phyloP scores from a whole-genome alignment of 139 green algal species.

The Micractinium sp. region DNA sequence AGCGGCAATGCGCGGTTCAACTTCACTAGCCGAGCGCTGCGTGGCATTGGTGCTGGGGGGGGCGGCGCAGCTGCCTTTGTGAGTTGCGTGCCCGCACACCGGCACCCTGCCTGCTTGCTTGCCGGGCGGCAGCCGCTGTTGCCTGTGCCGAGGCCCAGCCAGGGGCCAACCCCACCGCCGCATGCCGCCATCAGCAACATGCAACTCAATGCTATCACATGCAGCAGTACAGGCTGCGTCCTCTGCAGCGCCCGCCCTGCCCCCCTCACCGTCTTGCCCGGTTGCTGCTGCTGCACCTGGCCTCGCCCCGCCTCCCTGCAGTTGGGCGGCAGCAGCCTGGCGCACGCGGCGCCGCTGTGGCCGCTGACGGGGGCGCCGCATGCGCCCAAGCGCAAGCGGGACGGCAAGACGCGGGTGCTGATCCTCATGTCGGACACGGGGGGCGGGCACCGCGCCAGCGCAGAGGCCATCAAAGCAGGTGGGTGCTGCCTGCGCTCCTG shows the following conservation, averaged over 20 bases:
- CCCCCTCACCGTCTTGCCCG: not conserved
- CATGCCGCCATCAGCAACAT: slow-evolving; percentile 2
- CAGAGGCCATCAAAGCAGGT: slow-evolving; percentile 84
- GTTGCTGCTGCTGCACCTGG: not conserved
- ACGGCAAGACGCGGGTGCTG: slow-evolving; percentile 66
- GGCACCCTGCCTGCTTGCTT: not conserved
- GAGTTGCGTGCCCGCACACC: not conserved
- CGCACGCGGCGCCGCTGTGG: slow-evolving; percentile 34
- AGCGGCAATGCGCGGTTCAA: slow-evolving; percentile 21
- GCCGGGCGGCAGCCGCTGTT: not conserved
- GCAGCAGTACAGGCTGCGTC: not conserved
- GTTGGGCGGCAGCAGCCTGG: slow-evolving; percentile 33
- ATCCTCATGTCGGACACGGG: slow-evolving; percentile 98
- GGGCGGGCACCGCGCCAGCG: slow-evolving; percentile 92
- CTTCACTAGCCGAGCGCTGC: slow-evolving; percentile 1
- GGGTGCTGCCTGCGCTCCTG: not conserved
- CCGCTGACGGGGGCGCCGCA: not conserved
- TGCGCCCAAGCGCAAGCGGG: not conserved
- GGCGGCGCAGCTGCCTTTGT: slow-evolving; percentile 23
- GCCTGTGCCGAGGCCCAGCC: not conserved
- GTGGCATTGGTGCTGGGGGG: slow-evolving; percentile 6
- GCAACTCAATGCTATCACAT: not conserved
- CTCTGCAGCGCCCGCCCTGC: not conserved
- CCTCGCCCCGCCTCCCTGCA: not conserved
- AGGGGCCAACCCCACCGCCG: not conserved